Evolutionary conservation across 1,284 basidiomycete species (phyloP), one percentile per base, ranked within the genome.

Genomic region (Coniferiporia weirii): DNA sequence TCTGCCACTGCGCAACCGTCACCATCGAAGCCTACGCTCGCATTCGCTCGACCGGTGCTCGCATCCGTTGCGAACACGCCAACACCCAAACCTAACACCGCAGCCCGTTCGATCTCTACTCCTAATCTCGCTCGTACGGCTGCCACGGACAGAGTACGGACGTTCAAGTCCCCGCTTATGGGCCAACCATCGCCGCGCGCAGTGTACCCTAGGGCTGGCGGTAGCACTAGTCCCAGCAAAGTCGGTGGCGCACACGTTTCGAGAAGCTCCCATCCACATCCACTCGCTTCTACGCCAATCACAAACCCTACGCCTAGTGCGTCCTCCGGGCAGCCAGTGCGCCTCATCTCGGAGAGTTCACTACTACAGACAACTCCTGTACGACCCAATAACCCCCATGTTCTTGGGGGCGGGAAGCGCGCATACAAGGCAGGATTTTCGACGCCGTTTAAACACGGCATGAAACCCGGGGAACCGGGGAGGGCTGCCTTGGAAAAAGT

Each of bases 371-470:
- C 19, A 2, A 74, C 76, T 32, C 75, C 77, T 13, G 61, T 65
- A 60, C 67, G 70, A 56, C 52, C 70, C 1, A 35, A 56, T 75
- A 10, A 74, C 74, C 0, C 67, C 74, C 22, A 76, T 75, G 0
- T 72, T 72, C 9, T 68, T 69, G 10, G 62, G 66, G 19, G 57
- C 46, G 64, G 55, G 54, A 59, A 40, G 34, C 65, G 71, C 60
- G 56, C 75, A 69, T 51, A 66, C 13, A 66, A 61, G 54, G 45
- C 74, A 20, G 76, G 72, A 53, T 91, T 91, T 64, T 69, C 78
- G 1, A 89, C 87, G 0, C 89, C 89, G 0, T 91, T 91, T 71
- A 91, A 89, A 68, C 61, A 71, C 5, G 81, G 79, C 1, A 75
- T 81, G 73, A 73, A 72, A 47, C 83, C 82, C 19, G 80, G 80